Percentiles rank a stretch among this genome's conserved stretches.
Evolutionary conservation across 805 yeast genomes (phyloP).

Genomic region (Candida sphagnicola): DNA sequence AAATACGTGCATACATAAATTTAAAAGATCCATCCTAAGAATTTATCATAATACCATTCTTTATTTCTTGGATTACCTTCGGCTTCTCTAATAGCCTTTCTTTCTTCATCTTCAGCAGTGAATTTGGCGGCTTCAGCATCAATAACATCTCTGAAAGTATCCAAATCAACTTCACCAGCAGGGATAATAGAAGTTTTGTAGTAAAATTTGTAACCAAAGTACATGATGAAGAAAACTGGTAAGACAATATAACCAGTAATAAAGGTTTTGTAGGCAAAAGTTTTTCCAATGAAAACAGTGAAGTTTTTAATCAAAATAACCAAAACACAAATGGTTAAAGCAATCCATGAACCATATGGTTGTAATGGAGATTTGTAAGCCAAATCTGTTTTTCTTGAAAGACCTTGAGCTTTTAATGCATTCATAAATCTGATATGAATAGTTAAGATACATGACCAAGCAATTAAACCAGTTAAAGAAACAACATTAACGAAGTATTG

Average conservation of each 20-base stretch:
- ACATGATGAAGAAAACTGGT: slow-evolving; percentile 56
- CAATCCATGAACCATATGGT: slow-evolving; percentile 63
- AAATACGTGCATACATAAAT: not conserved
- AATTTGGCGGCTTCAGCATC: slow-evolving; percentile 49
- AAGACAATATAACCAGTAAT: slow-evolving; percentile 78
- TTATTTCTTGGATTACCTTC: slow-evolving; percentile 40
- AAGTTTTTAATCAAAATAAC: slow-evolving; percentile 66
- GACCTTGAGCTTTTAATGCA: slow-evolving; percentile 67
- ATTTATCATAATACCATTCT: slow-evolving; percentile 47
- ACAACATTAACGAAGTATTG: slow-evolving; percentile 71
- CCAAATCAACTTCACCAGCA: slow-evolving; percentile 59
- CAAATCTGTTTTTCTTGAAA: slow-evolving; percentile 47
- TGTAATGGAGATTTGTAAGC: slow-evolving; percentile 64
- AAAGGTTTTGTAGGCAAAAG: slow-evolving; percentile 59
- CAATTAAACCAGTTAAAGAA: slow-evolving; percentile 68
- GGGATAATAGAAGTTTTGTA: slow-evolving; percentile 45
- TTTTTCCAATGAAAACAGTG: slow-evolving; percentile 59
- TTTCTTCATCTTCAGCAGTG: slow-evolving; percentile 29
- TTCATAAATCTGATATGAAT: slow-evolving; percentile 63
- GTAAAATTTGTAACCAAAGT: slow-evolving; percentile 56
- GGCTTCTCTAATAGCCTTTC: slow-evolving; percentile 33
- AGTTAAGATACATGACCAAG: slow-evolving; percentile 69
- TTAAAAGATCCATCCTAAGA: slow-evolving; percentile 47
- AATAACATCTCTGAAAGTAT: slow-evolving; percentile 51
- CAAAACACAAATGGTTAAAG: slow-evolving; percentile 50